These are phyloP conservation scores for Herpetomonas muscarum DNA, from an alignment of 208 protist species.

Conservation along the genomic window DNA sequence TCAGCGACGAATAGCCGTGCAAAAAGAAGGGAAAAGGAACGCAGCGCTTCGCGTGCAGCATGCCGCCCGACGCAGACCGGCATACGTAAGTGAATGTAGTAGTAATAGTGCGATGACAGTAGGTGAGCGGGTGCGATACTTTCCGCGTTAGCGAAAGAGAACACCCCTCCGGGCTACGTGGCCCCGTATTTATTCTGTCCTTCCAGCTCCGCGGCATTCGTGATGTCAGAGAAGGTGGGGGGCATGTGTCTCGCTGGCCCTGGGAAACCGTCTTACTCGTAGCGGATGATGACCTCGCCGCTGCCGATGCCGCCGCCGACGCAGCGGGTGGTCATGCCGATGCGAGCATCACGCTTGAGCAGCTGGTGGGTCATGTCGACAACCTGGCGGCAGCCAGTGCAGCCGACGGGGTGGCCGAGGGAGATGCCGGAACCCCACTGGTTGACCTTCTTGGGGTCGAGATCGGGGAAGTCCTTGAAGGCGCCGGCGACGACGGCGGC, in stretches of 20 bases:
- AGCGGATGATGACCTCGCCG: slow-evolving; percentile 79
- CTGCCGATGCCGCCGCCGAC: slow-evolving; percentile 95
- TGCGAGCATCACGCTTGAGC: slow-evolving; percentile 29
- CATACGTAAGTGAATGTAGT: too few species aligned
- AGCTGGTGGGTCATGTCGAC: slow-evolving; percentile 79
- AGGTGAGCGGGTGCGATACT: too few species aligned
- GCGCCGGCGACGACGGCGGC: slow-evolving; percentile 91
- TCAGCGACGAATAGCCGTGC: too few species aligned
- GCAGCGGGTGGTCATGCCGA: slow-evolving; percentile 92
- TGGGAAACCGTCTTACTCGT: slow-evolving; percentile 17
- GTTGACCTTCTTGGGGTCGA: slow-evolving; percentile 89
- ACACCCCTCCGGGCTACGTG: too few species aligned
- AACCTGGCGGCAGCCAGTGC: slow-evolving; percentile 85
- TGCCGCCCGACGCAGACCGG: too few species aligned
- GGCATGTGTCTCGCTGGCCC: neutral
- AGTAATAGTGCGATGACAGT: too few species aligned
- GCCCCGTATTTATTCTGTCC: too few species aligned
- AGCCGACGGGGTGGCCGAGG: slow-evolving; percentile 95
- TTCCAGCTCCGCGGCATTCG: too few species aligned
- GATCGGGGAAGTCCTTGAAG: slow-evolving; percentile 66
- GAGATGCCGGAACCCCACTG: slow-evolving; percentile 93
- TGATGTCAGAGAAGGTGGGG: neutral
- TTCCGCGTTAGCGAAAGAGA: too few species aligned
- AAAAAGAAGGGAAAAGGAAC: too few species aligned
- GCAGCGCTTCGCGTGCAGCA: too few species aligned